Percentiles rank a stretch among this genome's conserved stretches.
Evolutionary conservation across 2,329 filamentous ascomycete species (phyloP).

Genomic region (Botrytis byssoidea): DNA sequence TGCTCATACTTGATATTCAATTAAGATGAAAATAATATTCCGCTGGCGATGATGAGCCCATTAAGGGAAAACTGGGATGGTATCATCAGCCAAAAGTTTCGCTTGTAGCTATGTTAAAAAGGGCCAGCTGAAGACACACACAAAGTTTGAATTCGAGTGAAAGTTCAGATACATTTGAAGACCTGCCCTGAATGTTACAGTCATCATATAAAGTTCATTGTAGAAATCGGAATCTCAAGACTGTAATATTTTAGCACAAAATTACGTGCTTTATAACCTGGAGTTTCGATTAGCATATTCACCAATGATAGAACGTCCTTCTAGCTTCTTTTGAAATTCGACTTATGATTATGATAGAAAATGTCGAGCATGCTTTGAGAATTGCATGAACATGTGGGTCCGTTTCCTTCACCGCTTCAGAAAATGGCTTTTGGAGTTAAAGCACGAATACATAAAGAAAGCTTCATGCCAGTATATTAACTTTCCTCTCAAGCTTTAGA

Average conservation of each 20-base stretch:
- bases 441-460: constrained; percentile 1
- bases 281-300: background rate
- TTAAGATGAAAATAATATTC: too few relatives aligned
- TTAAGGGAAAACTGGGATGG: background rate
- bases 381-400: constrained; percentile 8
- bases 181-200: too few relatives aligned
- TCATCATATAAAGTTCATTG: background rate
- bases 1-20: background rate
- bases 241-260: too few relatives aligned
- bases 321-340: background rate
- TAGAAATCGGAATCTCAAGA: background rate
- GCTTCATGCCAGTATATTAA: background rate
- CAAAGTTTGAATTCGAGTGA: background rate
- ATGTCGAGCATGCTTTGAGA: background rate
- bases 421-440: background rate
- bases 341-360: background rate
- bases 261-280: background rate
- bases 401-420: constrained; percentile 4
- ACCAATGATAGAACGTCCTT: background rate
- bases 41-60: background rate
- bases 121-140: background rate
- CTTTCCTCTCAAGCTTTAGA: background rate
- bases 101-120: background rate
- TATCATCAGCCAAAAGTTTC: background rate
- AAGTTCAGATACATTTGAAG: background rate